Evolutionary conservation across 345 rosid genomes (phyloP), one percentile per base, ranked within the genome.

Genomic region (Lepidium didymum): DNA sequence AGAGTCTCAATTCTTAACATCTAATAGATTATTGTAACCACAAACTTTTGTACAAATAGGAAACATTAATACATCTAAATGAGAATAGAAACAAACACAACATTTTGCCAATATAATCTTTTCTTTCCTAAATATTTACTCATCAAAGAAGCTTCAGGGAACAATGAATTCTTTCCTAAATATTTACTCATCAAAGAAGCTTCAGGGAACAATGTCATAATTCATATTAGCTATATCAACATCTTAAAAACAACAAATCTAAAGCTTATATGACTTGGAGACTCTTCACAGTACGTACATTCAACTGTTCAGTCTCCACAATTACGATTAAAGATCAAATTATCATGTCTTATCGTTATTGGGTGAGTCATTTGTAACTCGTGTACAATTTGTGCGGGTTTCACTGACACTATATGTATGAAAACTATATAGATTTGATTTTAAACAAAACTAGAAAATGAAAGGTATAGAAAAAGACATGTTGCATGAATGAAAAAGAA

Each of bases 1-100:
- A 71, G 78, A 64, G 81, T 70, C 29, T 79, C 81, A 15, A 38
- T 79, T 58, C 85, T 82, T 34, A 84, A 82, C 74, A 80, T 76
- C 53, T 47, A 25, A 37, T 58, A 47, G 66, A 16, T 37, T 49
- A 37, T 57, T 56, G 79, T 51, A 45, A 36, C 45, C 34, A 76
- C 18, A 68, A 62, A 0, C 0, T 58, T 58, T 69, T 58, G 73
- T 47, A 69, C 21, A 53, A 27, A n/a, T 27, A 54, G 41, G 33
- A 29, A 29, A 5, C 33, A 29, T 29, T 29, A 29, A 29, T 29
- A 29, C 33, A 29, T 25, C 27, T 25, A 25, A 25, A 1, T 29
- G 7, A 29, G 33, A 5, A 29, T 5, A 29, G 7, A 29, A 5
- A 29, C 33, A 29, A 29, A 29, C 33, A 29, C 33, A 29, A 29